Evolutionary conservation across 495 filamentous ascomycete species (phyloP), one percentile per base, ranked within the genome.

Genomic region (Aspergillus bridgeri): DNA sequence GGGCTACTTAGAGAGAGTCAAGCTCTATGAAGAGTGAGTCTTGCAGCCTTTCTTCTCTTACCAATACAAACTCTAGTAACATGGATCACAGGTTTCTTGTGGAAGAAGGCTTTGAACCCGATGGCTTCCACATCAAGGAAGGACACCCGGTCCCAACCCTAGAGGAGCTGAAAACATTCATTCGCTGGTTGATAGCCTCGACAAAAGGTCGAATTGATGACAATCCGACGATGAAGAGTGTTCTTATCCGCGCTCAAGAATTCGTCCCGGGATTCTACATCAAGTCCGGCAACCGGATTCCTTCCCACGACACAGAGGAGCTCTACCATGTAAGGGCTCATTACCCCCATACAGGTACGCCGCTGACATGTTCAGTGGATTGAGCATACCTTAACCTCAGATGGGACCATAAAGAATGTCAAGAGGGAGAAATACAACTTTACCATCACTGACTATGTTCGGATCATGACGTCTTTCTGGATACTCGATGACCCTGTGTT

Each of bases 141-240:
- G 27, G 50, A 38, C 17, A 59, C 43, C 24, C 8, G 48, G 44
- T 22, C 3, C 44, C 50, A n/a, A 38, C 1, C 33, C 38, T 59
- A 48, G 23, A 59, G 22, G 43, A 59, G 24, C 50, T 59, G 9
- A 59, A 53, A 49, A 50, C 33, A 33, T 59, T 59, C 49, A 49
- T 53, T 18, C 43, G 44, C 42, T 59, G 50, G 50, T 23, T 21
- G 45, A 18, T 58, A 17, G 22, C 45, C 2, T 58, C 42, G 27
- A 58, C 42, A n/a, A 23, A 29, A n/a, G 48, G 48, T 22, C 52
- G 18, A 52, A 3, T 58, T 47, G 42, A 53, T 24, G 23, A 42
- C 52, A 15, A 42, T 20, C 42, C 42, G 15, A 58, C 56, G 11
- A 58, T 29, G 38, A 23, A 52, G 33, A 29, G 38, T 18, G 47